Evolutionary conservation across 2,329 filamentous ascomycete genomes (phyloP).

Genomic region (Teratosphaeria zuluensis): DNA sequence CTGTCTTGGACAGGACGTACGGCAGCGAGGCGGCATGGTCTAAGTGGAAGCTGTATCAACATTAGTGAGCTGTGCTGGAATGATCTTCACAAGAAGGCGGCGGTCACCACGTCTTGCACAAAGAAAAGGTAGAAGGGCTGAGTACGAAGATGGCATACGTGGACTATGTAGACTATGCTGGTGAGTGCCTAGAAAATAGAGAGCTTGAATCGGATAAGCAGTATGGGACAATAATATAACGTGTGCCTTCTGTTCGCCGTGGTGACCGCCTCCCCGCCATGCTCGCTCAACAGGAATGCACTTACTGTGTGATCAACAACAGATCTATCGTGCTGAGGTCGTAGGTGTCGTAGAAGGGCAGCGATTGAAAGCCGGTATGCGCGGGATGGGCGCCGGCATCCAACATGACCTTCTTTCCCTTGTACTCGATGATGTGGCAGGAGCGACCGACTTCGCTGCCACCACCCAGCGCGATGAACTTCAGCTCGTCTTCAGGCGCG

Average conservation of each 20-base stretch:
- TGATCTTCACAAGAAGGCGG: not conserved
- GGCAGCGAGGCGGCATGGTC: conserved; percentile 98
- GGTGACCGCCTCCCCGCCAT: conserved; percentile 8
- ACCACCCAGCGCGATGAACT: conserved; percentile 86
- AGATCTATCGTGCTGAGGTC: conserved; percentile 96
- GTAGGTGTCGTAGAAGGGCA: conserved; percentile 98
- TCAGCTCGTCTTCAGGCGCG: conserved; percentile 86
- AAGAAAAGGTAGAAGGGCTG: conserved; percentile 3
- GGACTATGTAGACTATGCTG: conserved; percentile 18
- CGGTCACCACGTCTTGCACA: conserved; percentile 10
- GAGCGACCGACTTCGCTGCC: conserved; percentile 96
- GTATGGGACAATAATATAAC: not conserved
- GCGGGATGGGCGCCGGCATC: conserved; percentile 96
- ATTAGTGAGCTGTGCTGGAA: conserved; percentile 6
- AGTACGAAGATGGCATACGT: conserved; percentile 21
- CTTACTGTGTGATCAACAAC: conserved; percentile 98
- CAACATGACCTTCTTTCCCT: conserved; percentile 98
- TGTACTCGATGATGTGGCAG: conserved; percentile 97
- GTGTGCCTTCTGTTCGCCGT: conserved; percentile 4
- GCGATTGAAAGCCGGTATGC: conserved; percentile 83
- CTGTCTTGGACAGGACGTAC: conserved; percentile 95
- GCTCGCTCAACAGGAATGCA: conserved; percentile 19
- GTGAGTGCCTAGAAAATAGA: not conserved
- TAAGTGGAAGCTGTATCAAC: conserved; percentile 70
- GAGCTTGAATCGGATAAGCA: not conserved